Evolutionary conservation across 495 filamentous ascomycete species (phyloP).

Genomic region (Cudoniella acicularis): DNA sequence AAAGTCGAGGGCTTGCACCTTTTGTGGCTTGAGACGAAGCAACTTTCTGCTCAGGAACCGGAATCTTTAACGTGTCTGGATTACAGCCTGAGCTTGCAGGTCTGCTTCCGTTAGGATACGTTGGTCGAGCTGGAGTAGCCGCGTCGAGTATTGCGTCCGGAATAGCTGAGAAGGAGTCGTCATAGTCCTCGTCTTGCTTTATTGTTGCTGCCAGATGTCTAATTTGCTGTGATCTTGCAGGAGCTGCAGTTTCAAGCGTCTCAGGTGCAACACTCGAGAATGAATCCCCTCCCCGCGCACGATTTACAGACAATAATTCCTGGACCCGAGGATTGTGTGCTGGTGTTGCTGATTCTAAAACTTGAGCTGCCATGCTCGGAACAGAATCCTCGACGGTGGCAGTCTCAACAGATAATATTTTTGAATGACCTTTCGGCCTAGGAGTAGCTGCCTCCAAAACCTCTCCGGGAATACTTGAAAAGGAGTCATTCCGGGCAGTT

Average conservation of each 20-base stretch:
- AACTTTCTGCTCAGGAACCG: neutral
- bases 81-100: conserved; percentile 5
- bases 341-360: conserved; percentile 46
- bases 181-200: conserved; percentile 27
- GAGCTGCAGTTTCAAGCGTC: conserved; percentile 23
- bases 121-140: conserved; percentile 37
- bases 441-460: conserved; percentile 43
- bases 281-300: conserved; percentile 27
- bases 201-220: neutral
- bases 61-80: conserved; percentile 9
- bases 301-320: conserved; percentile 1
- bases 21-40: neutral
- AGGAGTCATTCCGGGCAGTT: conserved; percentile 35
- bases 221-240: conserved; percentile 1
- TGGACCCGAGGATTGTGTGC: conserved; percentile 20
- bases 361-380: conserved; percentile 43
- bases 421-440: conserved; percentile 20
- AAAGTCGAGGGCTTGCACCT: conserved; percentile 30
- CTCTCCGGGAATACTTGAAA: conserved; percentile 42
- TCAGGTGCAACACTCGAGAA: conserved; percentile 20
- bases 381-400: conserved; percentile 41
- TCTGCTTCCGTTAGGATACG: conserved; percentile 15
- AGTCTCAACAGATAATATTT: conserved; percentile 11
- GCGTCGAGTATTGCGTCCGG: conserved; percentile 42
- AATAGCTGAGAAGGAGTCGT: conserved; percentile 51